Conservation (phyloP, 495 filamentous ascomycete genomes). For the Wilcoxina mikolae region DNA sequence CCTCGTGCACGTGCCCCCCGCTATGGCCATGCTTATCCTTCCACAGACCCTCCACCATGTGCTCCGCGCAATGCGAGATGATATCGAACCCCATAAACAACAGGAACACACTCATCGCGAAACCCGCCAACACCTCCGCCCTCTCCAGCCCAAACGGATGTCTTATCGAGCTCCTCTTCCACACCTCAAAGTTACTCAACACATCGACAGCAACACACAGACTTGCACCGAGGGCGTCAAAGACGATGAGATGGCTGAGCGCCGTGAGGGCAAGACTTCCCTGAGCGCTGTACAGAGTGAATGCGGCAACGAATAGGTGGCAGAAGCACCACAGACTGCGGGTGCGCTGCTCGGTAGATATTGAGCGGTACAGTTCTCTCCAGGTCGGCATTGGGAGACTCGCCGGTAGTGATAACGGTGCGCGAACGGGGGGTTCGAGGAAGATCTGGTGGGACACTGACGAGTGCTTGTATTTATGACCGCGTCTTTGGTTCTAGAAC, state of each 20-base stretch:
- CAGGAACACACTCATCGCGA: slow-evolving; percentile 86
- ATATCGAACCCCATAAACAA: slow-evolving; percentile 94
- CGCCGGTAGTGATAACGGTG: slow-evolving; percentile 79
- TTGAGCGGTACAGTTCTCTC: slow-evolving; percentile 66
- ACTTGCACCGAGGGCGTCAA: slow-evolving; percentile 80
- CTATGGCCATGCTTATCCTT: slow-evolving; percentile 32
- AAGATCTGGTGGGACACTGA: slow-evolving; percentile 95
- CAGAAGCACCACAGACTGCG: slow-evolving; percentile 80
- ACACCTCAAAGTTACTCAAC: slow-evolving; percentile 88
- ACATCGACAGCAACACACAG: slow-evolving; percentile 93
- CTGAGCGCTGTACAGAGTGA: slow-evolving; percentile 68
- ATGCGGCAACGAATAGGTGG: slow-evolving; percentile 65
- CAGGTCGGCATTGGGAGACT: slow-evolving; percentile 86
- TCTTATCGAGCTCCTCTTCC: slow-evolving; percentile 80
- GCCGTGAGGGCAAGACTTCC: slow-evolving; percentile 88
- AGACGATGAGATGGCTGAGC: slow-evolving; percentile 81
- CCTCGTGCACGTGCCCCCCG: slow-evolving; percentile 29
- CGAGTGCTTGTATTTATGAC: slow-evolving; percentile 96
- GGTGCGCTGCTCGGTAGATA: slow-evolving; percentile 71
- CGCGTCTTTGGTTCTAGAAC: slow-evolving; percentile 71
- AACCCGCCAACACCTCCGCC: slow-evolving; percentile 88
- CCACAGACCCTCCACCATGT: slow-evolving; percentile 49
- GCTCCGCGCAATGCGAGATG: slow-evolving; percentile 80
- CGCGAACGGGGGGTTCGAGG: slow-evolving; percentile 77
- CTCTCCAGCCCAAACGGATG: slow-evolving; percentile 90